Percentiles rank a stretch among this genome's conserved stretches.
These are phyloP conservation scores for Protostelium mycophagum DNA, from an alignment of 78 protist genomes.

Conservation along the genomic window DNA sequence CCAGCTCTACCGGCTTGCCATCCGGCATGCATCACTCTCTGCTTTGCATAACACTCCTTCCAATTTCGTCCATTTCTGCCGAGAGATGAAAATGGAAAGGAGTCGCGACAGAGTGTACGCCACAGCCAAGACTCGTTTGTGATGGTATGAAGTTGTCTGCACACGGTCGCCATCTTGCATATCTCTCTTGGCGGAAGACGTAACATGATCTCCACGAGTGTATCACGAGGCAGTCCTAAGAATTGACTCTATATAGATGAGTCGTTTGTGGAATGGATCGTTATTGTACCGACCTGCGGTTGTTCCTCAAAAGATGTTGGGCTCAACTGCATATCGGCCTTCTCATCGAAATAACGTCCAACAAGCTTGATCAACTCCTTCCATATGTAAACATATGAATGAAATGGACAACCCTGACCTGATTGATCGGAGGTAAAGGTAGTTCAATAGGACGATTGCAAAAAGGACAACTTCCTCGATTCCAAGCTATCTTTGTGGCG, in stretches of 20 bases:
- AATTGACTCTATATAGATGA: neutral
- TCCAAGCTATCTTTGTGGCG: neutral
- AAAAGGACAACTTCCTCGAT: neutral
- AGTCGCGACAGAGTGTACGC: neutral
- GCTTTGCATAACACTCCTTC: neutral
- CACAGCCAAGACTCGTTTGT: neutral
- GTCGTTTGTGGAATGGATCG: neutral
- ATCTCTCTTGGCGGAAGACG: neutral
- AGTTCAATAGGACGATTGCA: neutral
- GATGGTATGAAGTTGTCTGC: neutral
- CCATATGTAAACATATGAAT: neutral
- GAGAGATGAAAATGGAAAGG: neutral
- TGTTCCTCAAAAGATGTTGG: neutral
- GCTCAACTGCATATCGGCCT: neutral
- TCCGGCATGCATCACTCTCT: neutral
- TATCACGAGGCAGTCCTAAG: neutral
- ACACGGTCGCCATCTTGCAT: neutral
- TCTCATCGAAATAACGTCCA: neutral
- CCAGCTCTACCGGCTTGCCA: neutral
- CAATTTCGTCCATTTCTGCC: neutral
- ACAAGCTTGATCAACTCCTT: neutral
- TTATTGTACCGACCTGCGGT: neutral
- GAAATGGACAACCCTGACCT: neutral
- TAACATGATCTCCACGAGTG: neutral
- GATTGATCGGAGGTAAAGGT: neutral